Evolutionary conservation across 2,329 filamentous ascomycete species (phyloP).

Genomic region (Hypoxylon sp.): DNA sequence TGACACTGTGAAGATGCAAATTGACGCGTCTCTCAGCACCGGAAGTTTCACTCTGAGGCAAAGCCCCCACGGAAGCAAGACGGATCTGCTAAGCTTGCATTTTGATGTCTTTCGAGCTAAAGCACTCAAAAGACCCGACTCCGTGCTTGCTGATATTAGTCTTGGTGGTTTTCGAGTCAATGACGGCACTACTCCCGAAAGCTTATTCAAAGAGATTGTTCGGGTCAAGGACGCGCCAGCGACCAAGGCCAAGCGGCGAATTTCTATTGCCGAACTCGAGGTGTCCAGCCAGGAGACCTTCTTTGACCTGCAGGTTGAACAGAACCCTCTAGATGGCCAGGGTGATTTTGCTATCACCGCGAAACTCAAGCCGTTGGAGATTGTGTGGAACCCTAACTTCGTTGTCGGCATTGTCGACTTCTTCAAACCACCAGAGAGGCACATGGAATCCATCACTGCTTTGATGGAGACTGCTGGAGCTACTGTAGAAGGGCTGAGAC

Average conservation of each 20-base stretch:
- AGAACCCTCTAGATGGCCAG: constrained; percentile 92
- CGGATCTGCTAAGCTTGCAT: constrained; percentile 88
- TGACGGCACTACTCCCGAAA: constrained; percentile 93
- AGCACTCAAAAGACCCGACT: constrained; percentile 89
- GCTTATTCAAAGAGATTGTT: constrained; percentile 93
- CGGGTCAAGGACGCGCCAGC: constrained; percentile 88
- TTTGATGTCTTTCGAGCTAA: constrained; percentile 97
- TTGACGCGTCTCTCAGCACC: constrained; percentile 93
- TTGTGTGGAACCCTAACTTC: constrained; percentile 97
- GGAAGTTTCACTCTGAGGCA: constrained; percentile 96
- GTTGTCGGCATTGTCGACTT: constrained; percentile 92
- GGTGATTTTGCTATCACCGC: constrained; percentile 91
- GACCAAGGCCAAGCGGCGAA: constrained; percentile 59
- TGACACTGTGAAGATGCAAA: constrained; percentile 91
- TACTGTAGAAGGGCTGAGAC: constrained; percentile 92
- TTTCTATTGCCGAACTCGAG: constrained; percentile 69
- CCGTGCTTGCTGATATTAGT: constrained; percentile 87
- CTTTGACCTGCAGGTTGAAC: constrained; percentile 92
- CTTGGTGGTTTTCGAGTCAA: constrained; percentile 94
- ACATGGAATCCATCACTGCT: constrained; percentile 98
- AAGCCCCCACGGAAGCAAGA: constrained; percentile 80
- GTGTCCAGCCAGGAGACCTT: constrained; percentile 76
- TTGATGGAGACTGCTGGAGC: constrained; percentile 96
- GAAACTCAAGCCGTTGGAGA: constrained; percentile 94
- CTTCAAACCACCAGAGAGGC: constrained; percentile 94